Evolutionary conservation across 305 asterid species (phyloP).

Genomic region (Ajuga reptans): DNA sequence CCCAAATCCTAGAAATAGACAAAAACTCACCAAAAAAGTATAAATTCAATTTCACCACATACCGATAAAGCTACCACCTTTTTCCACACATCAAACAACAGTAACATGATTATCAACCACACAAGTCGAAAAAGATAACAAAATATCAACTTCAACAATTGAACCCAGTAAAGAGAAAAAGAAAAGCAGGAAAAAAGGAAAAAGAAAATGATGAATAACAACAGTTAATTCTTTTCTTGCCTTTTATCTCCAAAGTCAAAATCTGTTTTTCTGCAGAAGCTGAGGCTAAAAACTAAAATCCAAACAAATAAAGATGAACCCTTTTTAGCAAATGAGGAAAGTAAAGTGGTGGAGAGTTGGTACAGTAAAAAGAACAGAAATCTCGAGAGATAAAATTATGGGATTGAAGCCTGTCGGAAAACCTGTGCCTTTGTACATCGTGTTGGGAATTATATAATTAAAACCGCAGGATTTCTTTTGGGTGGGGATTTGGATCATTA

Average conservation of each 20-base stretch:
- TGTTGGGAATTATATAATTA: constrained; percentile 18
- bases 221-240: constrained; percentile 14
- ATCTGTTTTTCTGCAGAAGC: constrained; percentile 26
- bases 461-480: background rate
- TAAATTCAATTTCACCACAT: constrained; percentile 24
- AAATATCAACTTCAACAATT: constrained; percentile 23
- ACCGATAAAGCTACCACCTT: constrained; percentile 41
- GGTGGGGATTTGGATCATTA: background rate
- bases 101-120: constrained; percentile 20
- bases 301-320: constrained; percentile 30
- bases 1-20: constrained; percentile 32
- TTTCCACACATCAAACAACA: constrained; percentile 25
- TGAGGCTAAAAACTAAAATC: constrained; percentile 38
- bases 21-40: constrained; percentile 21
- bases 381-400: constrained; percentile 28
- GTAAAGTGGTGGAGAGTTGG: constrained; percentile 32
- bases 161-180: constrained; percentile 17
- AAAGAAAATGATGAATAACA: constrained; percentile 21
- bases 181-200: background rate
- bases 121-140: constrained; percentile 21
- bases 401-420: constrained; percentile 49
- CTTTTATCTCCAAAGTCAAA: constrained; percentile 32
- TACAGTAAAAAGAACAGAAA: constrained; percentile 38
- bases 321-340: constrained; percentile 33
- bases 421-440: constrained; percentile 20